phyloP scores from a whole-genome alignment of 2,329 filamentous ascomycete species.

The Endoconidiophora laricicola region DNA sequence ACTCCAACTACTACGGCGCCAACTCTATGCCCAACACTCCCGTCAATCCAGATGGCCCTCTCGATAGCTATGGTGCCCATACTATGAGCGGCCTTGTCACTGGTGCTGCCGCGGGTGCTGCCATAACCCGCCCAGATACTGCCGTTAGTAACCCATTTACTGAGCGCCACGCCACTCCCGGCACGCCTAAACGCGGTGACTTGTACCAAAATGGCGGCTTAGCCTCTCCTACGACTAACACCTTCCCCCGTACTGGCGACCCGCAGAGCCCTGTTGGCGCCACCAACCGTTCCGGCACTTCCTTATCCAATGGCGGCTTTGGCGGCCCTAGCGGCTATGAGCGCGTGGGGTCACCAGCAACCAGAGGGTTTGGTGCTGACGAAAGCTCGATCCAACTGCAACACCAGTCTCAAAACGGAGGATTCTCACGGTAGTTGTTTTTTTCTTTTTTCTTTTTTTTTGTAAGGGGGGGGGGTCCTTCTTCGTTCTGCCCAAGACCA shows the following conservation, averaged over 20 bases:
- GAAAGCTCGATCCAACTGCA: conserved; percentile 6
- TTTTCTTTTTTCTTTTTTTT: background rate
- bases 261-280: background rate
- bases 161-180: conserved; percentile 2
- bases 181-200: background rate
- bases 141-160: conserved; percentile 1
- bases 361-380: conserved; percentile 4
- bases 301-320: background rate
- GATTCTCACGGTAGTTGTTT: background rate
- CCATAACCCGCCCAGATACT: background rate
- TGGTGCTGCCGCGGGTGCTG: conserved; percentile 5
- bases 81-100: conserved; percentile 18
- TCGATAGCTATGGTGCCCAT: conserved; percentile 16
- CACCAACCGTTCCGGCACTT: background rate
- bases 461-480: background rate
- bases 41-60: conserved; percentile 15
- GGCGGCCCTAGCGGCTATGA: background rate
- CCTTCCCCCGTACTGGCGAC: background rate
- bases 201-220: conserved; percentile 10
- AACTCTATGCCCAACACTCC: conserved; percentile 10
- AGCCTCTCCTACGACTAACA: background rate
- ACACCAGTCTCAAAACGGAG: background rate
- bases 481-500: too few species aligned
- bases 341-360: conserved; percentile 3
- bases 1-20: conserved; percentile 17